These are phyloP conservation scores for Calocybe gangraenosa DNA, from an alignment of 768 basidiomycete species.

Conservation along the genomic window DNA sequence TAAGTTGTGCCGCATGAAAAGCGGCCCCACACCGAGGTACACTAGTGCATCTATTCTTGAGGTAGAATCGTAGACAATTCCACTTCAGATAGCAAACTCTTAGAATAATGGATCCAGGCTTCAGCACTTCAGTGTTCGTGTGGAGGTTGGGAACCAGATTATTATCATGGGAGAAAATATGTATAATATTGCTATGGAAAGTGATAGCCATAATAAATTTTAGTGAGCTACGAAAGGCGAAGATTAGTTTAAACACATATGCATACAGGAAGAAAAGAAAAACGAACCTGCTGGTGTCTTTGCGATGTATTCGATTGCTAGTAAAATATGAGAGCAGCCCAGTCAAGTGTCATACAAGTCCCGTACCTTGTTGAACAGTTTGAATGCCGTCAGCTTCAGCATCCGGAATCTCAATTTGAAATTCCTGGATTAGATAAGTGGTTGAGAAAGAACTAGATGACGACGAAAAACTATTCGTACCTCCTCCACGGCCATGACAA, in stretches of 20 bases:
- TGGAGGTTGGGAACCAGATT: too few relatives aligned
- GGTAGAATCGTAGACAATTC: too few relatives aligned
- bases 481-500: constrained; percentile 99
- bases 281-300: constrained; percentile 83
- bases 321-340: constrained; percentile 13
- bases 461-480: constrained; percentile 27
- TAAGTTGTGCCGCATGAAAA: too few relatives aligned
- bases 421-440: constrained; percentile 58
- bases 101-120: too few relatives aligned
- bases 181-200: background rate
- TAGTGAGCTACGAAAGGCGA: constrained; percentile 10
- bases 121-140: too few relatives aligned
- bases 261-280: background rate
- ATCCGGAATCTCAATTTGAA: constrained; percentile 96
- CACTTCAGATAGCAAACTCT: too few relatives aligned
- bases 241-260: constrained; percentile 12
- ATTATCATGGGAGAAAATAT: background rate
- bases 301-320: constrained; percentile 92
- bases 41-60: too few relatives aligned
- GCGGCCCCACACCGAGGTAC: too few relatives aligned
- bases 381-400: constrained; percentile 93
- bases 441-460: constrained; percentile 4
- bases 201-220: background rate
- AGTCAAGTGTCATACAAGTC: constrained; percentile 2
- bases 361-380: constrained; percentile 84